phyloP scores from a whole-genome alignment of 495 filamentous ascomycete species.

The Entonaema liquescens region DNA sequence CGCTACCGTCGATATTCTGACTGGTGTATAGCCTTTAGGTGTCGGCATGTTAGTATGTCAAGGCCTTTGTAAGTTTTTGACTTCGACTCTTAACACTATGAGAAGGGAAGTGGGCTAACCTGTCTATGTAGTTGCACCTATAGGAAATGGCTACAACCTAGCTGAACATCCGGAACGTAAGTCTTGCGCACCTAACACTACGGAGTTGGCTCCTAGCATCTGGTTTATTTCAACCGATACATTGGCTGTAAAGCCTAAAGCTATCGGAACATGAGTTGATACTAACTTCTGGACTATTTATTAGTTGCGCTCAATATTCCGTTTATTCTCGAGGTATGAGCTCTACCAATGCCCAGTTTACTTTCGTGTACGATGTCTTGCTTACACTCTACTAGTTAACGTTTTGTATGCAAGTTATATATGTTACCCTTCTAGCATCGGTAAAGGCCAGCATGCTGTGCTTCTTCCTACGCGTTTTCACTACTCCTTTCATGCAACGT shows the following conservation, averaged over 20 bases:
- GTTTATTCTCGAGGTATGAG: constrained; percentile 34
- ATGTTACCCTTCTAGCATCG: constrained; percentile 34
- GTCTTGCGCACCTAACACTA: not conserved
- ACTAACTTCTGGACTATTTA: not conserved
- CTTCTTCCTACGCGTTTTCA: constrained; percentile 47
- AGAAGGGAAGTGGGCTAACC: not conserved
- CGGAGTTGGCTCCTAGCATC: not conserved
- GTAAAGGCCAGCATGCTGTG: constrained; percentile 41
- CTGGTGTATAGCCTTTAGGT: constrained; percentile 16
- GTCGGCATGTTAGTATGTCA: constrained; percentile 28
- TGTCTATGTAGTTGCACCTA: constrained; percentile 14
- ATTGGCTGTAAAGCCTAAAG: not conserved
- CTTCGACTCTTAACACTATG: not conserved
- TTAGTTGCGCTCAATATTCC: constrained; percentile 23
- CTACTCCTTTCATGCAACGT: constrained; percentile 42
- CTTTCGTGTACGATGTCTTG: not conserved
- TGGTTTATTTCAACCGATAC: not conserved
- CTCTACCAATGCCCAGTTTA: not conserved
- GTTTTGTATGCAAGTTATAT: constrained; percentile 40
- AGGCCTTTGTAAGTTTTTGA: constrained; percentile 24
- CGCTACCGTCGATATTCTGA: not conserved
- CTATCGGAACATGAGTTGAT: not conserved
- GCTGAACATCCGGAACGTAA: constrained; percentile 14
- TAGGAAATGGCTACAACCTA: constrained; percentile 28
- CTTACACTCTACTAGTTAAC: constrained; percentile 14